Base-by-base conservation (phyloP, 768 basidiomycete species). In the Mycena leptocephala region DNA sequence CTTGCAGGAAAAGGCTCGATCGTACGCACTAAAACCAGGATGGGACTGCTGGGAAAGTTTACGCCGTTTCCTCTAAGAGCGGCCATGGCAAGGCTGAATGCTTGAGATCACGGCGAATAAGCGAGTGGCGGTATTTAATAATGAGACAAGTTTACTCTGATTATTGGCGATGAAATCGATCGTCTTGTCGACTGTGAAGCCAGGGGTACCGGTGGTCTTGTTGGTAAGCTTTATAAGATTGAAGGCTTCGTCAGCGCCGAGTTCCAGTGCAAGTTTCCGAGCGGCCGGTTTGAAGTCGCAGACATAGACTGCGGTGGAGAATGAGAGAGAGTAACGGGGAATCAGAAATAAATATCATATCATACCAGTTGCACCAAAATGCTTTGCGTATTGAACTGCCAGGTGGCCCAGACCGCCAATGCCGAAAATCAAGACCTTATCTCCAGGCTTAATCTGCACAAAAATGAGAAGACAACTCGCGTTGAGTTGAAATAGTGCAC, bases 231-330 rank as follows among this genome's bases (percentile, higher is more conserved):
- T 76, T 5, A 70, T 68, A 11, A 74, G 75, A 35, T 77, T 65
- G 59, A 79, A 80, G 2, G 78, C 82, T 22, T 72, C 71, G 51
- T 53, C 71, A 2, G 82, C 82, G 32, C 81, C 81, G n/a, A 79
- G 72, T 32, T 79, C 64, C 20, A 78, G 20, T 2, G 82, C 80
- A 3, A 82, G 75, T 56, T 78, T 63, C 5, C 80, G 77, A 13
- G 80, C 79, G 2, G 56, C 76, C 8, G 78, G 78, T 53, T 76
- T 76, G 65, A 76, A 74, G 66, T 82, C 81, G 46, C 73, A 71
- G 7, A 78, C 82, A 64, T 77, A 82, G 2, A 82, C 82, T 55
- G 72, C 1, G 46, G n/a, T n/a, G 41, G 13, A 33, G 1, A 18
- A 20, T 55, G 0, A 28, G 46, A 5, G 24, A 39, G 26, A 59